A percentile compares a stretch with the other conserved stretches of the same genome.
phyloP scores from a whole-genome alignment of 768 basidiomycete genomes.

The Asterophora lycoperdoides region DNA sequence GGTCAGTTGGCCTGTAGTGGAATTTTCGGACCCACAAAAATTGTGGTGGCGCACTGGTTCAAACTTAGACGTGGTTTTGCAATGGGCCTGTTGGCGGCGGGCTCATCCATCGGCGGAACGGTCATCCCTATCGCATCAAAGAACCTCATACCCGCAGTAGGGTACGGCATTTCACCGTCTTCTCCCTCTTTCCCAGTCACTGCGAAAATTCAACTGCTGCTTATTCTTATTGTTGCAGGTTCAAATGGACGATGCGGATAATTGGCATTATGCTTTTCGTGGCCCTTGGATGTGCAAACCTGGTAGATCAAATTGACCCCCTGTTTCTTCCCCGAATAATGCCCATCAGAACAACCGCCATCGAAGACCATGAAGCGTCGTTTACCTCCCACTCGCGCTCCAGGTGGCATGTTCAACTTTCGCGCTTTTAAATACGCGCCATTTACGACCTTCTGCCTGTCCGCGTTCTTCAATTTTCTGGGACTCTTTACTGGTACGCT shows the following conservation, averaged over 20 bases:
- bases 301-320: conserved; percentile 28
- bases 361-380: conserved; percentile 42
- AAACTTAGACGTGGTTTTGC: conserved; percentile 50
- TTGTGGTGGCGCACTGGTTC: conserved; percentile 73
- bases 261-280: no score
- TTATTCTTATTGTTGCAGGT: no score
- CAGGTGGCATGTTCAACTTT: conserved; percentile 57
- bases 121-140: no score
- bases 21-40: conserved; percentile 58
- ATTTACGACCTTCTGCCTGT: conserved; percentile 55
- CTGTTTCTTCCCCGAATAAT: neutral
- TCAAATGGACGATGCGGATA: no score
- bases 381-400: conserved; percentile 47
- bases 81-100: conserved; percentile 52
- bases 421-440: conserved; percentile 46
- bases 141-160: no score
- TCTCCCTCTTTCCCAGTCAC: no score
- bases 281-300: conserved; percentile 27
- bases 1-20: conserved; percentile 46
- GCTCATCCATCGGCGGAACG: no score
- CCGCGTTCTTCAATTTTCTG: conserved; percentile 55
- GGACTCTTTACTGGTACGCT: conserved; percentile 62
- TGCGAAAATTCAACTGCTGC: no score
- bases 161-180: no score
- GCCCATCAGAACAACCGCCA: neutral